A percentile compares a stretch with the other conserved stretches of the same genome.
These are phyloP conservation scores for Claviceps pusilla DNA, from an alignment of 2,329 filamentous ascomycete genomes.

Conservation along the genomic window DNA sequence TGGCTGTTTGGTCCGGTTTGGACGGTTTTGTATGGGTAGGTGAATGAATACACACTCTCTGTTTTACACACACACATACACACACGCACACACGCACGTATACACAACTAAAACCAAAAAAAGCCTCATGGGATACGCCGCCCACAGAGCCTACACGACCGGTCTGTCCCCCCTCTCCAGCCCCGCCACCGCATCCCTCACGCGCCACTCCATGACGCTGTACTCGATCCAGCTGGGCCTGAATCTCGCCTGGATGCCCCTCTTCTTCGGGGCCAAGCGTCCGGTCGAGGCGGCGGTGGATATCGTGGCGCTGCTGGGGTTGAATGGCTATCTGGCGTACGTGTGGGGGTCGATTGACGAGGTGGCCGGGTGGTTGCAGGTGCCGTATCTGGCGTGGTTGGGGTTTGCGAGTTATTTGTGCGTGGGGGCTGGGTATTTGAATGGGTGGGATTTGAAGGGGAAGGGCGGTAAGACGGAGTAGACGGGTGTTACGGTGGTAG, in stretches of 20 bases:
- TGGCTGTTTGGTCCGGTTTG: slow-evolving; percentile 50
- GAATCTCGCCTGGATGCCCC: slow-evolving; percentile 80
- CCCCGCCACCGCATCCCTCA: slow-evolving; percentile 38
- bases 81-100: no score
- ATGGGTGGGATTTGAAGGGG: slow-evolving; percentile 45
- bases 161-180: slow-evolving; percentile 44
- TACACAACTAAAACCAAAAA: not conserved
- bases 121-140: slow-evolving; percentile 71
- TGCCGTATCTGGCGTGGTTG: slow-evolving; percentile 76
- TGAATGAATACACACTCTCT: not conserved
- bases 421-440: slow-evolving; percentile 51
- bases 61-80: no score
- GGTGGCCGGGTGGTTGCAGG: slow-evolving; percentile 56
- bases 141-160: slow-evolving; percentile 57
- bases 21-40: slow-evolving; percentile 48
- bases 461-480: slow-evolving; percentile 11
- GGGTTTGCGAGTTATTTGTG: slow-evolving; percentile 77
- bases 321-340: slow-evolving; percentile 59
- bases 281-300: slow-evolving; percentile 63
- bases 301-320: slow-evolving; percentile 55
- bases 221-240: slow-evolving; percentile 77
- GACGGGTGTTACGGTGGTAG: no score
- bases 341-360: slow-evolving; percentile 62
- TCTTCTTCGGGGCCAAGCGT: slow-evolving; percentile 69
- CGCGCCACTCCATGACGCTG: slow-evolving; percentile 54